Evolutionary conservation across 441 rosid genomes (phyloP), one percentile per base, ranked within the genome.

Genomic region (Melastoma candidum): DNA sequence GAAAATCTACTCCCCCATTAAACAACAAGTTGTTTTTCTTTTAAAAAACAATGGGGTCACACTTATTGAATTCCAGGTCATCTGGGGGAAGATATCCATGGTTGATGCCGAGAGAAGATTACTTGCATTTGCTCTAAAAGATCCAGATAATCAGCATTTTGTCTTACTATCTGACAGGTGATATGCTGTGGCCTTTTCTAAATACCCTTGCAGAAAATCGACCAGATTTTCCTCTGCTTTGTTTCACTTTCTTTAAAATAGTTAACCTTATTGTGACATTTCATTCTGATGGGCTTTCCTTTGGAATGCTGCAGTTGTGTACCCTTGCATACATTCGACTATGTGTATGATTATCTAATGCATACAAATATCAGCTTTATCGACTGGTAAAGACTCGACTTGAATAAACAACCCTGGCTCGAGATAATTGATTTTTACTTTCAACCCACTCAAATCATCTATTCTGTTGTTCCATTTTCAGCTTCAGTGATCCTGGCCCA

Each of bases 401-500:
- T 29, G 36, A 29, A 29, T 29, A 29, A 29, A 29, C 7, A 3
- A 29, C 36, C 36, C 36, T 3, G 47, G n/a, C 41, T 1, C 49
- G 22, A 17, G 22, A 17, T 17, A 17, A 58, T 44, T 12, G 55
- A 45, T 52, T 46, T 59, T n/a, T 41, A 44, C 29, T 58, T 55
- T 11, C 46, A 57, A 5, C 22, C 47, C 47, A 60, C 11, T 49
- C 25, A 26, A 6, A 6, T 3, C 0, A 3, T 43, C 50, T 44
- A 17, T 11, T 27, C 12, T 7, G 2, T 3, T 11, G 45, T 12
- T 22, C 49, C 7, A 0, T 0, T 24, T 2, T 26, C 36, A 82
- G 85, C 74, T 82, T 82, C 52, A 65, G 69, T 54, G 85, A 82
- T 75, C 84, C 80, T 12, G 88, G 88, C 36, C 85, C 81, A 13